A percentile compares a stretch with the other conserved stretches of the same genome.
Evolutionary conservation across 164 flowering plant species (phyloP).

Genomic region (Brasenia schreberi): DNA sequence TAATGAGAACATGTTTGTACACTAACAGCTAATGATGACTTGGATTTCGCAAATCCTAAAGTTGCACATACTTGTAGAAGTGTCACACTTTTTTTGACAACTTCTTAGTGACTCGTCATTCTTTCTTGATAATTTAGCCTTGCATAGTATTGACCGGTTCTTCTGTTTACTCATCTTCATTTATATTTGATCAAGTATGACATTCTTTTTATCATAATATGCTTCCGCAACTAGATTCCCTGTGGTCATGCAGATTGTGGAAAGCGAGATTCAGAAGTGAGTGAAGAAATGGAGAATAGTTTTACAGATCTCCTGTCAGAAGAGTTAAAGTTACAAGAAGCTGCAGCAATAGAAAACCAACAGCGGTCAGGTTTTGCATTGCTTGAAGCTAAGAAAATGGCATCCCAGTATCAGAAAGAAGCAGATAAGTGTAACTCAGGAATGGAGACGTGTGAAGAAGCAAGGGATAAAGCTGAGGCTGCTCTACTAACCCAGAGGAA

Average conservation of each 20-base stretch:
- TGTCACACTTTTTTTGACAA: no score
- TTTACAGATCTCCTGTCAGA: conserved; percentile 38
- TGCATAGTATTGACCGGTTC: no score
- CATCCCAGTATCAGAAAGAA: conserved; percentile 90
- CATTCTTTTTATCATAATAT: no score
- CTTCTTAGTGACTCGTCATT: no score
- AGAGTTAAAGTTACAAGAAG: conserved; percentile 37
- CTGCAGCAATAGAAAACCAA: conserved; percentile 38
- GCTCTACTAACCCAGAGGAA: conserved; percentile 58
- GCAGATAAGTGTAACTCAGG: conserved; percentile 98
- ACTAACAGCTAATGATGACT: no score
- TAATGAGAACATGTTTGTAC: no score
- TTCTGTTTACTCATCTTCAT: no score
- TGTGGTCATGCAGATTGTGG: conserved; percentile 26
- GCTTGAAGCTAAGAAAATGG: conserved; percentile 71
- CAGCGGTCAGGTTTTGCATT: conserved; percentile 36
- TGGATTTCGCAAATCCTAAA: no score
- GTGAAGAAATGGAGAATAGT: conserved; percentile 36
- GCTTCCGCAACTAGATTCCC: no score
- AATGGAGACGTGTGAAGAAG: conserved; percentile 96
- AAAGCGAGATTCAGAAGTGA: conserved; percentile 57
- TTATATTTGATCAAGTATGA: no score
- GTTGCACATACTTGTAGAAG: no score
- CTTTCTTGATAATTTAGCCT: no score
- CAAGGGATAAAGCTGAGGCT: conserved; percentile 82